phyloP scores from a whole-genome alignment of 768 basidiomycete genomes.

The Piloderma croceum region DNA sequence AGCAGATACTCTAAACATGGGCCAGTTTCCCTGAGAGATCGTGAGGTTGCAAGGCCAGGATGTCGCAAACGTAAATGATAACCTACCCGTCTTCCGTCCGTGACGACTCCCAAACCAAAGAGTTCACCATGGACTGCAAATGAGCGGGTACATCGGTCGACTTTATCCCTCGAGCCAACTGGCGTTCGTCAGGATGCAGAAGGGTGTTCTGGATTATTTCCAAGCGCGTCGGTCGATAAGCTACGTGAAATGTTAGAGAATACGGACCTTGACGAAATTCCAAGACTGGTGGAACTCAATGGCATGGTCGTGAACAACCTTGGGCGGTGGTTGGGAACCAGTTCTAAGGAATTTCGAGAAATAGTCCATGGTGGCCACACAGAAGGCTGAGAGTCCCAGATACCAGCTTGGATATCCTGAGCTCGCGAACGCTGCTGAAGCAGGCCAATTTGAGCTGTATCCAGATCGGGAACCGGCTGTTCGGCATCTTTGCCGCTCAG shows the following conservation, averaged over 20 bases:
- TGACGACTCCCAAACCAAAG: slow-evolving; percentile 80
- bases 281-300: slow-evolving; percentile 75
- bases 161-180: slow-evolving; percentile 72
- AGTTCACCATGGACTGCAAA: slow-evolving; percentile 76
- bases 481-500: no score
- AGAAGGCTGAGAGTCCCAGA: no score
- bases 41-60: slow-evolving; percentile 7
- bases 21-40: slow-evolving; percentile 64
- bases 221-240: no score
- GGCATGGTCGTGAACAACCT: slow-evolving; percentile 56
- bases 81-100: slow-evolving; percentile 84
- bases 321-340: slow-evolving; percentile 39
- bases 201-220: slow-evolving; percentile 60
- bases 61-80: slow-evolving; percentile 4
- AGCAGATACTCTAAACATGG: slow-evolving; percentile 87
- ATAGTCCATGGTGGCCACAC: slow-evolving; percentile 85
- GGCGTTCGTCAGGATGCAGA: slow-evolving; percentile 84
- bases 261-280: slow-evolving; percentile 61
- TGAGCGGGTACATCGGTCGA: slow-evolving; percentile 76
- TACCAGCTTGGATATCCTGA: no score
- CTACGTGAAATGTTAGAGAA: no score
- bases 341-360: slow-evolving; percentile 73
- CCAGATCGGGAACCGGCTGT: no score
- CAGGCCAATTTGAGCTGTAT: no score
- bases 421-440: no score